Evolutionary conservation across 2,329 filamentous ascomycete species (phyloP), one percentile per base, ranked within the genome.

Genomic region (Cladosporium austrohemisphaericum): DNA sequence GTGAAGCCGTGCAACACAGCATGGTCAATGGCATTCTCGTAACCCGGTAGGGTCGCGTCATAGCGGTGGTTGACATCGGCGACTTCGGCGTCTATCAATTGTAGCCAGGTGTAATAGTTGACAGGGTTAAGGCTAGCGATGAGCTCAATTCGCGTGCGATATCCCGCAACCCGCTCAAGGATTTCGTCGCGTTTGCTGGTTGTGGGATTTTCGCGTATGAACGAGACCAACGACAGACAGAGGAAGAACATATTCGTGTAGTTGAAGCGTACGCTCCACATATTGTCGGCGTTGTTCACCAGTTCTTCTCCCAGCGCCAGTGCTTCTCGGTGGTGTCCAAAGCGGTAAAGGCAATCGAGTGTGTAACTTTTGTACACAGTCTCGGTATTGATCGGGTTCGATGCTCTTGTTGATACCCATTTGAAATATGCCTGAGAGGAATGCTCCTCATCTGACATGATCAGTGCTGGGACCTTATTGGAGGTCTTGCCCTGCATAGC

Each of bases 401-500:
- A 71, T 1, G 71, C 65, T 13, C 60, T 65, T 66, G 74, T 32
- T 70, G 77, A 58, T 68, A 78, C 29, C 63, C 70, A 60, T 52
- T 68, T 45, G 77, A 87, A 38, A 66, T 76, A 76, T 76, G 83
- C 65, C 1, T 65, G 56, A 1, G 79, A 74, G 49, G 79, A 75
- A 60, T 91, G 86, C 36, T 80, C 74, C n/a, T 80, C 73, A 56
- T 91, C 86, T 32, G 75, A 79, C 71, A 91, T 77, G 9, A 90
- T 74, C 14, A 76, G 71, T 0, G 72, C 60, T 0, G 82, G 68
- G 8, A 76, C 70, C 9, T 70, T 66, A 2, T 68, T 68, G 9
- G 68, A 67, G 0, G 87, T 91, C 65, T 89, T 91, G 47, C 87
- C 87, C 63, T 89, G 85, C 16, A 91, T 68, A 18, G 87, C 84